Base-by-base conservation (phyloP, 352 stramenopile species). In the Ophiocytium majus region DNA sequence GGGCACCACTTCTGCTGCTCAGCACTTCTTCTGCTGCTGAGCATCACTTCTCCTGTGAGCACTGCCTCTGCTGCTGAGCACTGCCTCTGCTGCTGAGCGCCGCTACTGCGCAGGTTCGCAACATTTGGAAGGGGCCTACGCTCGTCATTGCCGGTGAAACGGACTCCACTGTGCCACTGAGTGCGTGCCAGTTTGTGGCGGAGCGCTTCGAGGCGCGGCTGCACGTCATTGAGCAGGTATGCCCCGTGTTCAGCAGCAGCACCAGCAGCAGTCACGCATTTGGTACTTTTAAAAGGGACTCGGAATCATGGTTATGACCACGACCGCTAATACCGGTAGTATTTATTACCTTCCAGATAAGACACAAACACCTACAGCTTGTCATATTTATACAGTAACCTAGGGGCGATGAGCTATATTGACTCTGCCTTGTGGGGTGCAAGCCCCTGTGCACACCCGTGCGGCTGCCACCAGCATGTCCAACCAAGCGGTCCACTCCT, bases 101-200 rank as follows among this genome's bases (percentile, higher is more conserved):
- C n/a, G n/a, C n/a, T n/a, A n/a, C 43, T 57, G 43, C 43, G 43
- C 43, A 57, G 43, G 71, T 74, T 0, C 82, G 81, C 43, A 57
- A 76, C 37, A 74, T 86, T 9, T 86, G 82, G 82, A 86, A 76
- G 19, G 75, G 82, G 0, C 82, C 82, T n/a, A 79, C 50, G 17
- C 81, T 86, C 71, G 63, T 86, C 17, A 86, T 86, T 50, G 82
- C 82, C 50, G 82, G 82, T 10, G 82, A 86, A 37, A 74, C 76
- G 23, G 82, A 86, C 63, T 74, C 82, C 10, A 86, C 82, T 19
- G 82, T 86, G 14, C 82, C 82, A 14, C 43, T 57, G 5, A 57
- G 43, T 14, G 43, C 43, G 43, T 57, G 43, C 43, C 43, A 57
- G 43, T 57, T 57, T 57, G 43, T 57, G 43, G 43, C 43, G 43